These are phyloP conservation scores for Solanum infundibuliforme DNA, from an alignment of 257 asterid species.

Conservation along the genomic window DNA sequence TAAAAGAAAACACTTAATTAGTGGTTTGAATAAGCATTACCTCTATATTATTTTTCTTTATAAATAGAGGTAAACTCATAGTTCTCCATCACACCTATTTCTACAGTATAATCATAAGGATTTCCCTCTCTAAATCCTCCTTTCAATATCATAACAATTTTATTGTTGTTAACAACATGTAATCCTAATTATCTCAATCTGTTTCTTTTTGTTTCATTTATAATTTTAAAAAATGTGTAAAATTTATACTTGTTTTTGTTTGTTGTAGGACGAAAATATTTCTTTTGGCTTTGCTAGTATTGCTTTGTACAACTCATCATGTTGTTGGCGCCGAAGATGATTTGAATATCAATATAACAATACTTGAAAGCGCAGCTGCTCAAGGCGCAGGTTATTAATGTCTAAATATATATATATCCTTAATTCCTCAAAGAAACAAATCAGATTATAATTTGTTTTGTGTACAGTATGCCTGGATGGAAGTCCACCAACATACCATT, in stretches of 20 bases:
- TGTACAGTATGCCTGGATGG: no score
- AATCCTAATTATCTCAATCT: neutral
- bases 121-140: neutral
- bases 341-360: neutral
- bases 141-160: neutral
- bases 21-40: neutral
- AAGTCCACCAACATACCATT: no score
- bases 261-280: neutral
- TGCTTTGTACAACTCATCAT: neutral
- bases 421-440: neutral
- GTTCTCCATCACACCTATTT: no score
- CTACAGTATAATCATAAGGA: neutral
- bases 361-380: neutral
- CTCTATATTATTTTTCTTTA: no score
- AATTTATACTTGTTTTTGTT: neutral
- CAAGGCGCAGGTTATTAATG: neutral
- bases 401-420: neutral
- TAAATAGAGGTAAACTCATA: neutral
- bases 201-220: neutral
- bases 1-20: neutral
- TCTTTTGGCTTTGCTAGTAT: neutral
- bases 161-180: neutral
- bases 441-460: no score
- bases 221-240: neutral
- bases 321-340: no score